Evolutionary conservation across 768 basidiomycete species (phyloP).

Genomic region (Tylopilus intermedius): DNA sequence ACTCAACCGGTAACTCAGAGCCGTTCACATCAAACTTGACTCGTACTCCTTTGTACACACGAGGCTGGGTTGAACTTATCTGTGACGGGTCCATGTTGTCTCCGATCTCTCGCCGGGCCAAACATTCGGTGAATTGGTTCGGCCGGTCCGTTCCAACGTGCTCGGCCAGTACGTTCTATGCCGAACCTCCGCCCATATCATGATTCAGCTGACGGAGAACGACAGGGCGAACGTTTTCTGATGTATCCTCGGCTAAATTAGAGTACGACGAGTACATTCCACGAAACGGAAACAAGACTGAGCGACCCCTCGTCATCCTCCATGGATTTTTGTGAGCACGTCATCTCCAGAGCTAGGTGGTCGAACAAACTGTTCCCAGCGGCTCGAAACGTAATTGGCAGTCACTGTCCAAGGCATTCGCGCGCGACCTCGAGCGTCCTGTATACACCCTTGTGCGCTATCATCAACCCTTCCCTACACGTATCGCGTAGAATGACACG

Average conservation of each 20-base stretch:
- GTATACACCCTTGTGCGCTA: conserved; percentile 65
- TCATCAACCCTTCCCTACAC: background rate
- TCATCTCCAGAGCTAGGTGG: background rate
- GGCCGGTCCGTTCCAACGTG: background rate
- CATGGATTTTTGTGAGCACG: conserved; percentile 59
- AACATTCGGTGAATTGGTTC: background rate
- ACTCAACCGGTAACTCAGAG: conserved; percentile 2
- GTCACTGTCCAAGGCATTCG: conserved; percentile 72
- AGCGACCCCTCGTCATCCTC: conserved; percentile 50
- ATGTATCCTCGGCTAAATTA: conserved; percentile 24
- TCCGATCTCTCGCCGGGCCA: conserved; percentile 1
- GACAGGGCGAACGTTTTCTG: conserved; percentile 20
- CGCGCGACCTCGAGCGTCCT: conserved; percentile 56
- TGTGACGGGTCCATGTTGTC: conserved; percentile 10
- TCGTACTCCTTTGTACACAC: background rate
- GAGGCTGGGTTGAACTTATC: background rate
- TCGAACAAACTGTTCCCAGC: conserved; percentile 34
- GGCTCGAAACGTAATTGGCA: conserved; percentile 90
- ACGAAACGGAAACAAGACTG: conserved; percentile 25
- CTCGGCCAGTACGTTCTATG: conserved; percentile 3
- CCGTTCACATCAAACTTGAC: background rate
- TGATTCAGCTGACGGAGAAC: conserved; percentile 5
- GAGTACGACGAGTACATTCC: conserved; percentile 31
- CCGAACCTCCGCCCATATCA: no score
- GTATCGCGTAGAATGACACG: background rate